Evolutionary conservation across 139 green algal genomes (phyloP).

Genomic region (Zygnema circumcarinatum): DNA sequence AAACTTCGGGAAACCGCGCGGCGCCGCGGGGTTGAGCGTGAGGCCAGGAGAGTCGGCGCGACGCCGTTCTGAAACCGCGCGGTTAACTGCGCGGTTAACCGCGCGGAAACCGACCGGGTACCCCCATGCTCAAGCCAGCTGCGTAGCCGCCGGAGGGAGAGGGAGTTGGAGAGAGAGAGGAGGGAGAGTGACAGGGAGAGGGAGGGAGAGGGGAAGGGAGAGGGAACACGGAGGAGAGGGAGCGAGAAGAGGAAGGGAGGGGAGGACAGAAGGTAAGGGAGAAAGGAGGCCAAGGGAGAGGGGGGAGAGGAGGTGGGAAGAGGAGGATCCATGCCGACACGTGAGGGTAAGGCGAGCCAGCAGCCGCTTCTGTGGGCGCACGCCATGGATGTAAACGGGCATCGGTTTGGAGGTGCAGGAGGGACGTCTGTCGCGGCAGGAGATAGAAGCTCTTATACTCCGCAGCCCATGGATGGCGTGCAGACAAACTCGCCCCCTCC

Average conservation of each 20-base stretch:
- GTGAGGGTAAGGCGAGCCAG: neutral
- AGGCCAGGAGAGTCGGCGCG: too few species aligned
- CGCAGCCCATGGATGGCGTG: conserved; percentile 12
- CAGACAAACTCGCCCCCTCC: conserved; percentile 30
- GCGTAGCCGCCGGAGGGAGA: too few species aligned
- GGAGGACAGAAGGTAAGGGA: neutral
- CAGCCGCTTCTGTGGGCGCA: neutral
- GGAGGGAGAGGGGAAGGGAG: neutral
- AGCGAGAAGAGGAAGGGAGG: neutral
- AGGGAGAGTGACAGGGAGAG: neutral
- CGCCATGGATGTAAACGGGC: neutral
- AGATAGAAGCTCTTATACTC: neutral
- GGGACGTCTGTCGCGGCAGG: neutral
- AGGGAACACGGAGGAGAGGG: neutral
- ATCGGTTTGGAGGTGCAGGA: neutral
- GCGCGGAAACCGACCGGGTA: too few species aligned
- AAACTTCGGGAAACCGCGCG: too few species aligned
- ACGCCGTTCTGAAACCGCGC: too few species aligned
- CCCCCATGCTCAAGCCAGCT: too few species aligned
- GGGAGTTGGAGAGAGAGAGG: neutral
- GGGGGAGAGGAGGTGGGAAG: neutral
- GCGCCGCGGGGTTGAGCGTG: too few species aligned
- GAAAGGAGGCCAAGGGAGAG: neutral
- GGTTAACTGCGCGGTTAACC: too few species aligned
- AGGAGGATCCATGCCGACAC: neutral